Evolutionary conservation across 495 filamentous ascomycete species (phyloP).

Genomic region (Ramalina intermedia): DNA sequence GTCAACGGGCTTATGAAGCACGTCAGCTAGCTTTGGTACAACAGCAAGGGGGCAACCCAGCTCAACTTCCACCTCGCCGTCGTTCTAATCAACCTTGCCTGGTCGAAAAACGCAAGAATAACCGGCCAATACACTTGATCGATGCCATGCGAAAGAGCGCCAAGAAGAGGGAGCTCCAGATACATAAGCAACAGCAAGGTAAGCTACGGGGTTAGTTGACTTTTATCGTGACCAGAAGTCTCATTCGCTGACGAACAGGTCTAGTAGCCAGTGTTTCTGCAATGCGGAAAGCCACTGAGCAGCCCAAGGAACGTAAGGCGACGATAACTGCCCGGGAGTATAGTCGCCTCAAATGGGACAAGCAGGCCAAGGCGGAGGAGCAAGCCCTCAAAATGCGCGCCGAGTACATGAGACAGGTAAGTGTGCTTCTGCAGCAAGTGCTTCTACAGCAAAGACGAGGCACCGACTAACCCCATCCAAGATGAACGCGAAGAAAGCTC

Average conservation of each 20-base stretch:
- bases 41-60: conserved; percentile 39
- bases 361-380: conserved; percentile 64
- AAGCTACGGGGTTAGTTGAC: conserved; percentile 11
- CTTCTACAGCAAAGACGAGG: too few relatives aligned
- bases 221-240: background rate
- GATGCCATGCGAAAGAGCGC: conserved; percentile 92
- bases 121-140: conserved; percentile 71
- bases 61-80: conserved; percentile 44
- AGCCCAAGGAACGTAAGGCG: conserved; percentile 41
- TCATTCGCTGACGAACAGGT: conserved; percentile 12
- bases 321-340: conserved; percentile 74
- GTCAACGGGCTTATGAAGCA: conserved; percentile 49
- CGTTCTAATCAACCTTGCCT: conserved; percentile 58
- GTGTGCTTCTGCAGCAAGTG: too few relatives aligned
- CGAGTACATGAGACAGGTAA: conserved; percentile 21
- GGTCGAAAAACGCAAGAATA: conserved; percentile 74
- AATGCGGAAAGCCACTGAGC: conserved; percentile 56
- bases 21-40: conserved; percentile 45
- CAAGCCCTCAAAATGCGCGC: conserved; percentile 53
- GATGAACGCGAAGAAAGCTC: conserved; percentile 25
- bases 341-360: conserved; percentile 73
- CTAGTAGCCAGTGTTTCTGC: conserved; percentile 49
- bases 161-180: conserved; percentile 74
- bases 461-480: too few relatives aligned
- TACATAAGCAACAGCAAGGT: conserved; percentile 79